phyloP scores from a whole-genome alignment of 352 stramenopile species.

The Globisporangium megalacanthum region DNA sequence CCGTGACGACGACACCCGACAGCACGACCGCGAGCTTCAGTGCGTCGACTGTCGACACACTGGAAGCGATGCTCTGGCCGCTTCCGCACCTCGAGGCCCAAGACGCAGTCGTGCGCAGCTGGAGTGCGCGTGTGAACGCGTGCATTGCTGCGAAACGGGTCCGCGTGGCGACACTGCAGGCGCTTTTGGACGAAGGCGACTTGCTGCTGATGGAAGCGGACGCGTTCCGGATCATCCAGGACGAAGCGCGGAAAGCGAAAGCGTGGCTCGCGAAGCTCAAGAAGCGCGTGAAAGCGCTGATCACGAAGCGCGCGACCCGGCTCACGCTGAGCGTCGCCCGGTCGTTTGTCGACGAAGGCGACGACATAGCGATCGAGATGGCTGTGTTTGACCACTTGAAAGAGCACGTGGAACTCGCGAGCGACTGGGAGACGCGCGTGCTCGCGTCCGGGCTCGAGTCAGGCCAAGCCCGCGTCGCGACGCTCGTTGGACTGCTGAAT shows the following conservation, averaged over 20 bases:
- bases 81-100: constrained; percentile 62
- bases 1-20: not conserved
- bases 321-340: constrained; percentile 56
- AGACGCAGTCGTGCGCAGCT: constrained; percentile 59
- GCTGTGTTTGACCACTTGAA: constrained; percentile 75
- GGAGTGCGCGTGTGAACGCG: constrained; percentile 46
- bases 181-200: constrained; percentile 50
- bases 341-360: constrained; percentile 74
- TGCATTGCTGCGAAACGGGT: constrained; percentile 63
- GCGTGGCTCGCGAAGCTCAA: constrained; percentile 82
- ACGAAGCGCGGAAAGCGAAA: constrained; percentile 78
- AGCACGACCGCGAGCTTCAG: constrained; percentile 11
- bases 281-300: constrained; percentile 70
- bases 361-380: constrained; percentile 70
- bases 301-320: constrained; percentile 59
- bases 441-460: constrained; percentile 70
- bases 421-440: constrained; percentile 77
- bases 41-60: constrained; percentile 24
- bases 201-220: constrained; percentile 65
- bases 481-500: constrained; percentile 60
- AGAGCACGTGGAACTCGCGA: constrained; percentile 70
- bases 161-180: constrained; percentile 44
- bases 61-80: constrained; percentile 65
- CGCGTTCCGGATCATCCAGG: constrained; percentile 68
- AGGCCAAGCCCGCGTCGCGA: constrained; percentile 69